These are phyloP conservation scores for Neonothopanus nambi DNA, from an alignment of 1,284 basidiomycete genomes.

Conservation along the genomic window DNA sequence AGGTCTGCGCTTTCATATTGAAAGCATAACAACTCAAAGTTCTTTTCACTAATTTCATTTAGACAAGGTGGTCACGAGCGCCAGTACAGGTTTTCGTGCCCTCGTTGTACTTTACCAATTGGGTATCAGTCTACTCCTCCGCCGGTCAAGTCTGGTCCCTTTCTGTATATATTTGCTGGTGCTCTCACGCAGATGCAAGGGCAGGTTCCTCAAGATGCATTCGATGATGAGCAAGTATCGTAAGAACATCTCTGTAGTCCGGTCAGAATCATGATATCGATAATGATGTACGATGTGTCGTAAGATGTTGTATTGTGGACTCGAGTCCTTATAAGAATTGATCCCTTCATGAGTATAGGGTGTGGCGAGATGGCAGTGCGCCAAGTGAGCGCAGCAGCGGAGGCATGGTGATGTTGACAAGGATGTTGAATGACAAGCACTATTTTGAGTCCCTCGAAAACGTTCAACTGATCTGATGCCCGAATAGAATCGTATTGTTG, in stretches of 20 bases:
- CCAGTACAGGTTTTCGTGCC: conserved; percentile 74
- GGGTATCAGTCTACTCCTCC: conserved; percentile 75
- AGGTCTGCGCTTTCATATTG: conserved; percentile 25
- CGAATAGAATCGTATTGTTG: too few relatives aligned
- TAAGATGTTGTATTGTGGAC: too few relatives aligned
- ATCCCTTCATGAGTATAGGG: too few relatives aligned
- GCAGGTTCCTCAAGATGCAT: conserved; percentile 74
- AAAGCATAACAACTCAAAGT: not conserved
- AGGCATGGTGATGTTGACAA: too few relatives aligned
- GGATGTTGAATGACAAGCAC: too few relatives aligned
- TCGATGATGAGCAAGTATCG: conserved; percentile 38
- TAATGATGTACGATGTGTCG: not conserved
- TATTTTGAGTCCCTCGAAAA: not conserved
- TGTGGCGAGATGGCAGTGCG: too few relatives aligned
- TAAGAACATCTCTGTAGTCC: too few relatives aligned
- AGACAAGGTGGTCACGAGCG: conserved; percentile 70
- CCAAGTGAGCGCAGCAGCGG: too few relatives aligned
- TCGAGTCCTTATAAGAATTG: too few relatives aligned
- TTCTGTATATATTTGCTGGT: conserved; percentile 71
- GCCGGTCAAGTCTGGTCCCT: conserved; percentile 70
- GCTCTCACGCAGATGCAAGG: conserved; percentile 79
- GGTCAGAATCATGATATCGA: not conserved
- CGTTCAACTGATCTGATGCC: not conserved
- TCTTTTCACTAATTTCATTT: conserved; percentile 1
- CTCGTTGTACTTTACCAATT: conserved; percentile 70